Evolutionary conservation across 306 rosid genomes (phyloP).

Genomic region (Vachellia collinsii): DNA sequence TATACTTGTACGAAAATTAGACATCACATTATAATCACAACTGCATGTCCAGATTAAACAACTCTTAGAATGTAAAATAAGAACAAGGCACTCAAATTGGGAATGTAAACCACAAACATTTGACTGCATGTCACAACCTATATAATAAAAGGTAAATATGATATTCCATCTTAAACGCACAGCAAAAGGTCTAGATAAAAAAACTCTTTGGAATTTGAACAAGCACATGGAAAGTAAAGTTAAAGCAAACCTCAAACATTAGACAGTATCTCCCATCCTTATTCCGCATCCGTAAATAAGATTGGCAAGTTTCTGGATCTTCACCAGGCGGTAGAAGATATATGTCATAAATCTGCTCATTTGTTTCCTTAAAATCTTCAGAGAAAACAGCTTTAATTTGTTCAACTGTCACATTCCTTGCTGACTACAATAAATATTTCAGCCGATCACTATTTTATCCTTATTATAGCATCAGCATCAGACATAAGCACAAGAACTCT

Average conservation of each 20-base stretch:
- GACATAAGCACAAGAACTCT: constrained; percentile 12
- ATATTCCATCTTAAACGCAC: constrained; percentile 12
- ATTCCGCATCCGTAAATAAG: constrained; percentile 29
- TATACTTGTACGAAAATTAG: not conserved
- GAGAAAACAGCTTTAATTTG: constrained; percentile 9
- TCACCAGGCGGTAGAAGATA: constrained; percentile 27
- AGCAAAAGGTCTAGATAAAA: constrained; percentile 6
- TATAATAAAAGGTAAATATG: constrained; percentile 6
- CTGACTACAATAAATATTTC: not conserved
- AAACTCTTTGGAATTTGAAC: constrained; percentile 11
- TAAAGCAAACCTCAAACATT: constrained; percentile 23
- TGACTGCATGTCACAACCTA: not conserved
- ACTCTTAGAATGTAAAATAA: not conserved
- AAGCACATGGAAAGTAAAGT: not conserved
- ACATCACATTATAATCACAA: not conserved
- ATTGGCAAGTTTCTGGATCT: constrained; percentile 23
- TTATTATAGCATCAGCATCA: not conserved
- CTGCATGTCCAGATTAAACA: not conserved
- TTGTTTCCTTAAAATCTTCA: constrained; percentile 7
- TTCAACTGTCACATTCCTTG: constrained; percentile 23
- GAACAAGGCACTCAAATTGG: not conserved
- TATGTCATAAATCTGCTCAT: constrained; percentile 20
- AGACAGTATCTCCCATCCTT: constrained; percentile 23
- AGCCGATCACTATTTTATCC: not conserved
- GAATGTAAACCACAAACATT: not conserved